Evolutionary conservation across 768 basidiomycete genomes (phyloP).

Genomic region (Rhodocollybia butyracea): DNA sequence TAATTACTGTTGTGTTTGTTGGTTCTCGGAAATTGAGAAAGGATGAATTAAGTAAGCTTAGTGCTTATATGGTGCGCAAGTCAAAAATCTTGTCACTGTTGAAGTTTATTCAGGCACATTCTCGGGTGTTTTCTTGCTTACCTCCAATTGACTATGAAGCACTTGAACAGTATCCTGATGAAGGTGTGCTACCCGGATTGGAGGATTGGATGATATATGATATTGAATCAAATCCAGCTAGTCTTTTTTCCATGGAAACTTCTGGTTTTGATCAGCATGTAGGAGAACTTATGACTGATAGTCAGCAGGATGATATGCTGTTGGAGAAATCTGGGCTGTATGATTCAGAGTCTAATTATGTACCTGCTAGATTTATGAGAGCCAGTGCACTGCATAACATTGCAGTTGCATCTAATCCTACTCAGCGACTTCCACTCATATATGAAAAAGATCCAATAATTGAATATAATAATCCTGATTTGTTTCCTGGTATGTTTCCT

Average conservation of each 20-base stretch:
- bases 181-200: neutral
- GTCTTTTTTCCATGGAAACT: neutral
- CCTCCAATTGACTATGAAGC: neutral
- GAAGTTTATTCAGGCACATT: neutral
- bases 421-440: conserved; percentile 1
- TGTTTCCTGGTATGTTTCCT: neutral
- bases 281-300: neutral
- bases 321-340: neutral
- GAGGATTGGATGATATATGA: neutral
- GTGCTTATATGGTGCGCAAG: neutral
- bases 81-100: too few species aligned
- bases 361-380: neutral
- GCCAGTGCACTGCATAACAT: neutral
- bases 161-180: neutral
- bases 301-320: neutral
- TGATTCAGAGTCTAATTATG: neutral
- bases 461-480: too few species aligned
- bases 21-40: neutral
- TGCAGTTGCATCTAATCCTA: neutral
- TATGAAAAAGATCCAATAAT: conserved; percentile 10
- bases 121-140: neutral
- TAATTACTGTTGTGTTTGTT: neutral
- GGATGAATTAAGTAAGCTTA: neutral
- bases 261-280: neutral
- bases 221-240: neutral